Evolutionary conservation across 2,329 filamentous ascomycete genomes (phyloP).

Genomic region (Cryphonectria radicalis): DNA sequence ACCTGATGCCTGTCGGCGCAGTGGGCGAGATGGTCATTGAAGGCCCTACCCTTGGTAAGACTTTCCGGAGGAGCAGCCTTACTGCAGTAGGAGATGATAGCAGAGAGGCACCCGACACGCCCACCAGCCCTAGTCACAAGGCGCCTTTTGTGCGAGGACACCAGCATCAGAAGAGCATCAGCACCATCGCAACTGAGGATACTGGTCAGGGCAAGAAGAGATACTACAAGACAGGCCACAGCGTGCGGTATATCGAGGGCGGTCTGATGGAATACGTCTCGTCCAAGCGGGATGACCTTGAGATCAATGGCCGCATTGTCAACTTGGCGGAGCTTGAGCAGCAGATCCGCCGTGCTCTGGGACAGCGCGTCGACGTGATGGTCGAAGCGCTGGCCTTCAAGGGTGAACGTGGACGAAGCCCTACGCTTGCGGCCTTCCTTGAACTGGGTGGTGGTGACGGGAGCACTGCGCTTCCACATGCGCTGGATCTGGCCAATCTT

Average conservation of each 20-base stretch:
- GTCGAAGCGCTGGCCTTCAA: slow-evolving; percentile 53
- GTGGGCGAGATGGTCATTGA: slow-evolving; percentile 53
- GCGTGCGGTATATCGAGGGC: slow-evolving; percentile 52
- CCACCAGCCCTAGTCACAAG: slow-evolving; percentile 39
- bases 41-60: slow-evolving; percentile 53
- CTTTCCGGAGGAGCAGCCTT: slow-evolving; percentile 24
- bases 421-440: slow-evolving; percentile 53
- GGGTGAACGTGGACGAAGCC: slow-evolving; percentile 41
- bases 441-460: slow-evolving; percentile 49
- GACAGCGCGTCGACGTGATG: slow-evolving; percentile 51
- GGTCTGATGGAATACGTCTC: slow-evolving; percentile 55
- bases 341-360: slow-evolving; percentile 51
- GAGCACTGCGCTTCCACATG: slow-evolving; percentile 44
- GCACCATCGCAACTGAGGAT: slow-evolving; percentile 29
- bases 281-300: slow-evolving; percentile 47
- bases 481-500: slow-evolving; percentile 42
- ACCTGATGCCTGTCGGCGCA: slow-evolving; percentile 57
- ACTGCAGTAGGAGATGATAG: slow-evolving; percentile 9
- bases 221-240: slow-evolving; percentile 56
- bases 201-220: slow-evolving; percentile 39
- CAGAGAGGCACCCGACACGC: slow-evolving; percentile 24
- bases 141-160: slow-evolving; percentile 34
- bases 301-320: slow-evolving; percentile 45
- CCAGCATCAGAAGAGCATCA: slow-evolving; percentile 32
- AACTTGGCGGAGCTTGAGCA: slow-evolving; percentile 52